Percentiles rank a stretch among this genome's conserved stretches.
Evolutionary conservation across 2,329 filamentous ascomycete species (phyloP).

Genomic region (Penicillium sp.): DNA sequence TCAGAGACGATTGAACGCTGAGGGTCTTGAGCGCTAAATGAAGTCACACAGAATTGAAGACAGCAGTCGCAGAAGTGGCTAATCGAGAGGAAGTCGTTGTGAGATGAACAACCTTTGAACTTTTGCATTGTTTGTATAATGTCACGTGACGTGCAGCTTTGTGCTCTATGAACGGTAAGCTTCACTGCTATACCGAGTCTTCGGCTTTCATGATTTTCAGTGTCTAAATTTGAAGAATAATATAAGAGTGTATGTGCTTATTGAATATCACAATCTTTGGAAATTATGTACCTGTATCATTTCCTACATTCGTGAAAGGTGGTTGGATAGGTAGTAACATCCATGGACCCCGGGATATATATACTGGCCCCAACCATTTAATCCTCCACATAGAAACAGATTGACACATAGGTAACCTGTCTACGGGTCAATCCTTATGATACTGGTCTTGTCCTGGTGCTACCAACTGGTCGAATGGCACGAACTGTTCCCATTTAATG

Average conservation of each 20-base stretch:
- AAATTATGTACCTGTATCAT: too few species aligned
- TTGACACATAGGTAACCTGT: too few species aligned
- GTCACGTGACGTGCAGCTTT: conserved; percentile 16
- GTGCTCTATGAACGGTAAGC: not conserved
- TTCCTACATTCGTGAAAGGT: too few species aligned
- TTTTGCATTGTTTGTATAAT: conserved; percentile 14
- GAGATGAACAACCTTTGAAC: conserved; percentile 3
- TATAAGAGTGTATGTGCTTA: not conserved
- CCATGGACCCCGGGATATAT: too few species aligned
- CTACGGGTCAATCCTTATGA: too few species aligned
- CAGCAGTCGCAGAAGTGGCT: not conserved
- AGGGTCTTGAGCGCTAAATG: not conserved
- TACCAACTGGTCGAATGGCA: not conserved
- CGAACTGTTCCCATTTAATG: not conserved
- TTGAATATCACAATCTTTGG: not conserved
- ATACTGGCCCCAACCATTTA: too few species aligned
- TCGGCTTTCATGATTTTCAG: not conserved
- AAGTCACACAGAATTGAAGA: not conserved
- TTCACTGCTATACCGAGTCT: not conserved
- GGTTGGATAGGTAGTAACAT: too few species aligned
- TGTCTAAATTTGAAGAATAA: not conserved
- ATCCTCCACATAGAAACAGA: too few species aligned
- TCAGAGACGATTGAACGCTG: not conserved
- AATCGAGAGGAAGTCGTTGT: not conserved
- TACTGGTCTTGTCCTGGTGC: too few species aligned